Conservation (phyloP, 768 basidiomycete genomes). For the Russula griseocarnosa region DNA sequence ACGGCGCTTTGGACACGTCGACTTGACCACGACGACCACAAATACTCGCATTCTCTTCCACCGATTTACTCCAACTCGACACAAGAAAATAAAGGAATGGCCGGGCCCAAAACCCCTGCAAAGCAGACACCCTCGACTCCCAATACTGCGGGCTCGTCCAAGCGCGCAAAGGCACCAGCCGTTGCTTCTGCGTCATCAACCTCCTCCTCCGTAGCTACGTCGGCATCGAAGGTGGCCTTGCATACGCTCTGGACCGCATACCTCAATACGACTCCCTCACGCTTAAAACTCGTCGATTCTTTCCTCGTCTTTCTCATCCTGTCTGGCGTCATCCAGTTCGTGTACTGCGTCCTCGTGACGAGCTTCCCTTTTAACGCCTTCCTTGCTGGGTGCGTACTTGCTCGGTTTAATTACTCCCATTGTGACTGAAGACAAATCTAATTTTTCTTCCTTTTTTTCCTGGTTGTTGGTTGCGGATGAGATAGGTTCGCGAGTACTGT, state of each 20-base stretch:
- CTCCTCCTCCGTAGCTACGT: neutral
- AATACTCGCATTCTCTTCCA: neutral
- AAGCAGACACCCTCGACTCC: slow-evolving; percentile 24
- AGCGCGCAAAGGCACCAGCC: neutral
- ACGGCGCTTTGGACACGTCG: neutral
- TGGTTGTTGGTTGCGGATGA: neutral
- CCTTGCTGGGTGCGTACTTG: slow-evolving; percentile 72
- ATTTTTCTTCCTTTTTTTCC: neutral
- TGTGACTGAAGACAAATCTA: neutral
- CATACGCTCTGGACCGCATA: slow-evolving; percentile 74
- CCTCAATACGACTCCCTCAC: slow-evolving; percentile 66
- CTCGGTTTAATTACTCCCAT: neutral
- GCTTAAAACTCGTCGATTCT: slow-evolving; percentile 90
- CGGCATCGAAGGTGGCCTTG: slow-evolving; percentile 37
- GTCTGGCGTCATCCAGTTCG: slow-evolving; percentile 85
- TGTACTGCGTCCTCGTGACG: slow-evolving; percentile 86
- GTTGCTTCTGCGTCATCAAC: neutral
- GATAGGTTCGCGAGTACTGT: slow-evolving; percentile 85
- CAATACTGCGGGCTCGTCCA: slow-evolving; percentile 12
- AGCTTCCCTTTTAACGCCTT: slow-evolving; percentile 98
- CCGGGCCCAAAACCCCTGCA: slow-evolving; percentile 35
- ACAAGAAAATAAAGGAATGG: slow-evolving; percentile 33
- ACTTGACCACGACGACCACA: neutral
- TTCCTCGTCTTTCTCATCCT: slow-evolving; percentile 92
- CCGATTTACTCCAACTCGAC: neutral